These are phyloP conservation scores for Mortierella alpina DNA, from an alignment of 192 early-diverging fungal genomes.

Conservation along the genomic window DNA sequence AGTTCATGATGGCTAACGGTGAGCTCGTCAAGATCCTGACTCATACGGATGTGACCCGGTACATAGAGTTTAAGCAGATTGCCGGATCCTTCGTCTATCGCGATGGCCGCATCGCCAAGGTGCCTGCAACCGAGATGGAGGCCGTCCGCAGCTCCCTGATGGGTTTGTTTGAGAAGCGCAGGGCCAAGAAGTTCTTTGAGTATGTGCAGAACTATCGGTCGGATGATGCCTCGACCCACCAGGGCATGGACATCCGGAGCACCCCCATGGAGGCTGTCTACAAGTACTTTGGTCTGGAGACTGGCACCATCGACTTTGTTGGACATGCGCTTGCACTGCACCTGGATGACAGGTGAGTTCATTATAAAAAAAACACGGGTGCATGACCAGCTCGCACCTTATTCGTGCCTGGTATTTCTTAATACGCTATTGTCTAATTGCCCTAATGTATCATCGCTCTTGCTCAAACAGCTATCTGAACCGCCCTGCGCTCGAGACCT, in stretches of 20 bases:
- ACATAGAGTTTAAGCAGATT: conserved; percentile 98
- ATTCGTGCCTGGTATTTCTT: not conserved
- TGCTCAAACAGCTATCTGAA: conserved; percentile 62
- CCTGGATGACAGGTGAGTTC: conserved; percentile 79
- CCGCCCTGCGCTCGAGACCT: conserved; percentile 84
- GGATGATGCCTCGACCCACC: conserved; percentile 84
- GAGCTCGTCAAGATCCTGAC: conserved; percentile 97
- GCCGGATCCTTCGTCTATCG: conserved; percentile 93
- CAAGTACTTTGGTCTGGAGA: conserved; percentile 88
- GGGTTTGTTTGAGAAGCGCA: conserved; percentile 94
- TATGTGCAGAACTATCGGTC: conserved; percentile 93
- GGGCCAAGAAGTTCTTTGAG: conserved; percentile 95
- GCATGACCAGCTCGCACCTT: not conserved
- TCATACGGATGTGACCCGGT: conserved; percentile 98
- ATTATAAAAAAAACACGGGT: too few species aligned
- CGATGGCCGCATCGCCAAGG: conserved; percentile 93
- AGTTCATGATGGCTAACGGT: conserved; percentile 99
- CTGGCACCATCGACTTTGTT: conserved; percentile 96
- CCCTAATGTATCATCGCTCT: too few species aligned
- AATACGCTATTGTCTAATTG: not conserved
- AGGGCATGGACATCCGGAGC: conserved; percentile 81
- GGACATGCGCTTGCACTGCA: conserved; percentile 98
- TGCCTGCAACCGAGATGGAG: conserved; percentile 91
- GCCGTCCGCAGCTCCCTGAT: conserved; percentile 87
- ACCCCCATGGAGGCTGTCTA: conserved; percentile 88